Conservation (phyloP, 768 basidiomycete genomes). For the Amylocystis lapponica region DNA sequence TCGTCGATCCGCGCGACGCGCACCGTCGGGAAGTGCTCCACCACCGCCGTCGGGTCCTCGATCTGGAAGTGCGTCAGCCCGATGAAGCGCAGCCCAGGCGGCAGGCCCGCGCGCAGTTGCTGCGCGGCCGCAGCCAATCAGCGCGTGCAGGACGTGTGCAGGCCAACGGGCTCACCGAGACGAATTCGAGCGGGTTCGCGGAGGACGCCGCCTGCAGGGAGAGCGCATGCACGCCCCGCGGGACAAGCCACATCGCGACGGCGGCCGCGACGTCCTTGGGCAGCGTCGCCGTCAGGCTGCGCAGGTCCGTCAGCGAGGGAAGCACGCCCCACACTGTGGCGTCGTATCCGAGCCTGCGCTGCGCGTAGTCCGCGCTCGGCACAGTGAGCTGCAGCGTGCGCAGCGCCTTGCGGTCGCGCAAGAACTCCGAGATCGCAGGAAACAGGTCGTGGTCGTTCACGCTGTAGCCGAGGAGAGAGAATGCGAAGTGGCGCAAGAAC, state of each 20-base stretch:
- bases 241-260: slow-evolving; percentile 65
- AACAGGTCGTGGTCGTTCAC: slow-evolving; percentile 56
- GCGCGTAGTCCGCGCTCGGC: slow-evolving; percentile 33
- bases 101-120: slow-evolving; percentile 58
- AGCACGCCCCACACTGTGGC: slow-evolving; percentile 69
- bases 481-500: slow-evolving; percentile 60
- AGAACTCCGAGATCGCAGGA: slow-evolving; percentile 61
- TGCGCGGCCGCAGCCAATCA: slow-evolving; percentile 17
- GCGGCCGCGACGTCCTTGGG: slow-evolving; percentile 58
- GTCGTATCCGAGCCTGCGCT: slow-evolving; percentile 56
- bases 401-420: slow-evolving; percentile 49
- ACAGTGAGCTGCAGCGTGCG: slow-evolving; percentile 43
- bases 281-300: slow-evolving; percentile 54
- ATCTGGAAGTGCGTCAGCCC: slow-evolving; percentile 46
- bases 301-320: slow-evolving; percentile 47
- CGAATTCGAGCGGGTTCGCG: slow-evolving; percentile 21
- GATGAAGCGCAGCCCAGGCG: slow-evolving; percentile 47
- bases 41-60: slow-evolving; percentile 33
- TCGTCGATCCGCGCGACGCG: slow-evolving; percentile 49
- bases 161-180: slow-evolving; percentile 17
- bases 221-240: slow-evolving; percentile 28
- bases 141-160: not conserved
- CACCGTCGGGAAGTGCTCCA: slow-evolving; percentile 59
- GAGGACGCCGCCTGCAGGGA: slow-evolving; percentile 21
- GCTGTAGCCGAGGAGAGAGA: slow-evolving; percentile 27